Evolutionary conservation across 1,139 yeast genomes (phyloP).

Genomic region (Candida dubliniensis): DNA sequence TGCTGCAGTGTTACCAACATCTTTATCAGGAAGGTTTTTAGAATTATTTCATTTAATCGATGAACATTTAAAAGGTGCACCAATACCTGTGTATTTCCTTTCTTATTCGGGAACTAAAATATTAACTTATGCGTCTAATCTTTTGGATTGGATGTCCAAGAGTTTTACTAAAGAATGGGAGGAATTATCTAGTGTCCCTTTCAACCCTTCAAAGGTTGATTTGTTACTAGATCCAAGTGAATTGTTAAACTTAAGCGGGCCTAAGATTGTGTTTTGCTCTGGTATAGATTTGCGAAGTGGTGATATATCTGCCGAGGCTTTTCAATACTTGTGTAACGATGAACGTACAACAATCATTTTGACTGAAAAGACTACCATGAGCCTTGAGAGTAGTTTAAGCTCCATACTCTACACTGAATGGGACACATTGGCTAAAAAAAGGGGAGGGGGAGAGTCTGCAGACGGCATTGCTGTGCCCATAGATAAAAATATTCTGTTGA

Average conservation of each 20-base stretch:
- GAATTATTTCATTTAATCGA: constrained; percentile 77
- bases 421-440: constrained; percentile 44
- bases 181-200: constrained; percentile 55
- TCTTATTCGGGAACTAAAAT: constrained; percentile 81
- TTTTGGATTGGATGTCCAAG: constrained; percentile 95
- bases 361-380: constrained; percentile 55
- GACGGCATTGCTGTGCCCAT: constrained; percentile 62
- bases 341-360: constrained; percentile 69
- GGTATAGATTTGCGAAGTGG: constrained; percentile 71
- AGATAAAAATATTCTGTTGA: constrained; percentile 35
- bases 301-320: constrained; percentile 56
- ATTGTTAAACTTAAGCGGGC: constrained; percentile 56
- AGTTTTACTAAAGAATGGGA: constrained; percentile 75
- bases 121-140: constrained; percentile 78
- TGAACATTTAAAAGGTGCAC: constrained; percentile 52
- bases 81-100: constrained; percentile 70
- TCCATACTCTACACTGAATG: constrained; percentile 54
- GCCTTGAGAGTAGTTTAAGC: constrained; percentile 20
- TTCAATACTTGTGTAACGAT: constrained; percentile 59
- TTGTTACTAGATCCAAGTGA: constrained; percentile 59
- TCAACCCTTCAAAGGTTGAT: constrained; percentile 65
- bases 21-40: constrained; percentile 79
- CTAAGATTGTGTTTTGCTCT: constrained; percentile 81
- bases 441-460: constrained; percentile 41
- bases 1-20: constrained; percentile 78